These are phyloP conservation scores for Fraxinus americana DNA, from an alignment of 257 asterid genomes.

Conservation along the genomic window DNA sequence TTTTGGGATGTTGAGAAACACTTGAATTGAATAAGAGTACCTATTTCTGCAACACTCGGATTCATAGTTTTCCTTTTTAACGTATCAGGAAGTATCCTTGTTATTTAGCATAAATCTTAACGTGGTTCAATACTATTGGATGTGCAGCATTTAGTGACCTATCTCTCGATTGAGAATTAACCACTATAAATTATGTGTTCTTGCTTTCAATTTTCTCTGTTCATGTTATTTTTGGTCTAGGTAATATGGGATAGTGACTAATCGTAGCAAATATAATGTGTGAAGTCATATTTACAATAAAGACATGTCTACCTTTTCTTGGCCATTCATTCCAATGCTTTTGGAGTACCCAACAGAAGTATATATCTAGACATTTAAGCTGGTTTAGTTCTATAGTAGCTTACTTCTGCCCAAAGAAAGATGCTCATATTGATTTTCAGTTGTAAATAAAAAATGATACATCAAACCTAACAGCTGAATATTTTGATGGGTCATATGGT, in stretches of 20 bases:
- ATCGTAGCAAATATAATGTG: neutral
- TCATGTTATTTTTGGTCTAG: neutral
- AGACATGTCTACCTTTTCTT: neutral
- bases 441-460: neutral
- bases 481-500: constrained; percentile 9
- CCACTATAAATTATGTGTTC: neutral
- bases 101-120: neutral
- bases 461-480: neutral
- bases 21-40: neutral
- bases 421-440: constrained; percentile 13
- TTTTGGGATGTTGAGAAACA: neutral
- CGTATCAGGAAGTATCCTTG: neutral
- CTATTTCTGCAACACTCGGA: neutral
- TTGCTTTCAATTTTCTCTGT: neutral
- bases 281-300: neutral
- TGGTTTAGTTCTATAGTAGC: neutral
- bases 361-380: neutral
- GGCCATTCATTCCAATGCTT: neutral
- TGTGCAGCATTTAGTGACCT: neutral
- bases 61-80: neutral
- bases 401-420: neutral
- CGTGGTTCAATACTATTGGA: neutral
- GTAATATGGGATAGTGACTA: neutral
- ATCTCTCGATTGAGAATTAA: neutral
- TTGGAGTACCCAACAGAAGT: neutral